phyloP scores from a whole-genome alignment of 306 rosid species.

The Mimosa pudica region DNA sequence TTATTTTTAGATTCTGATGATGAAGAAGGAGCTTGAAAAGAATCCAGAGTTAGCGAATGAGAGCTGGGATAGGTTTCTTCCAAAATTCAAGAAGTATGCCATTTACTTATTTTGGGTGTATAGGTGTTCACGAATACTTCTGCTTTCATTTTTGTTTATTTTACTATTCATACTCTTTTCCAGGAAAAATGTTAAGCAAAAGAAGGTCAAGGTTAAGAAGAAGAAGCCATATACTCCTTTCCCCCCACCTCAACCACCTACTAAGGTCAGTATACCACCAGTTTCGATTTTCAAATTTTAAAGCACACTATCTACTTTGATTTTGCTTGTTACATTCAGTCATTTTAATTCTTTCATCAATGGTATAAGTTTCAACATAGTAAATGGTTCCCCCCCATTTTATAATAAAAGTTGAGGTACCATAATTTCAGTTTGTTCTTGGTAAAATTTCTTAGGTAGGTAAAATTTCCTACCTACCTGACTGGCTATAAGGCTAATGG shows the following conservation, averaged over 20 bases:
- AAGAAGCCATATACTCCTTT: constrained; percentile 84
- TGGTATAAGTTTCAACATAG: not conserved
- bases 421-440: too few relatives aligned
- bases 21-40: constrained; percentile 90
- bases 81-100: constrained; percentile 82
- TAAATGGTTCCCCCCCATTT: not conserved
- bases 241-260: constrained; percentile 92
- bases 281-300: constrained; percentile 22
- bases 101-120: constrained; percentile 16
- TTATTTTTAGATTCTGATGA: constrained; percentile 71
- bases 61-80: constrained; percentile 97
- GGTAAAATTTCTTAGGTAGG: too few relatives aligned
- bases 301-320: not conserved
- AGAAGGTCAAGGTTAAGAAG: constrained; percentile 68
- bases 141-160: constrained; percentile 26
- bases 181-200: constrained; percentile 87
- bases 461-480: too few relatives aligned
- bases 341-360: not conserved
- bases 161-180: constrained; percentile 11
- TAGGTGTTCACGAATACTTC: constrained; percentile 11
- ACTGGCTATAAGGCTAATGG: too few relatives aligned
- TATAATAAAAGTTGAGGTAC: too few relatives aligned
- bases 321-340: not conserved
- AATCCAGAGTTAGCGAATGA: constrained; percentile 85
- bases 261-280: constrained; percentile 62